phyloP scores from a whole-genome alignment of 2,329 filamentous ascomycete species.

The Neurospora sp. region DNA sequence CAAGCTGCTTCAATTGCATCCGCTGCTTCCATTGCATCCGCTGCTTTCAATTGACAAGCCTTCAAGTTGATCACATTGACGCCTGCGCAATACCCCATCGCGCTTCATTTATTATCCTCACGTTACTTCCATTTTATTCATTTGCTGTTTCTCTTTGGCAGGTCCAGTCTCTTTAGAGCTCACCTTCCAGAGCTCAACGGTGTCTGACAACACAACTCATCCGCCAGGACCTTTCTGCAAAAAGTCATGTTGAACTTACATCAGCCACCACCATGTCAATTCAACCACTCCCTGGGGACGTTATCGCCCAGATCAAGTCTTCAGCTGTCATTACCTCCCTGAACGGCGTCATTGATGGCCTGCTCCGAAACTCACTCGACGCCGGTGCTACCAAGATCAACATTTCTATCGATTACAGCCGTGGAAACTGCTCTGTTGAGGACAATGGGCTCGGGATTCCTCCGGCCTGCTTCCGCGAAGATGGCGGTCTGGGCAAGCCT shows the following conservation, averaged over 20 bases:
- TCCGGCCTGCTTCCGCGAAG: conserved; percentile 58
- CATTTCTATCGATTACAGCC: conserved; percentile 61
- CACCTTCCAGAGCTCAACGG: not conserved
- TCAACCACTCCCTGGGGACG: conserved; percentile 57
- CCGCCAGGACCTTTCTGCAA: not conserved
- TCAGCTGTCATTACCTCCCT: conserved; percentile 71
- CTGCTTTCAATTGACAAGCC: not conserved
- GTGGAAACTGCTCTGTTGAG: conserved; percentile 69
- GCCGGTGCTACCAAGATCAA: conserved; percentile 59
- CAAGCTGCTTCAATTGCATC: not conserved
- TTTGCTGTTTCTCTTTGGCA: not conserved
- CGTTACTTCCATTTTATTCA: not conserved
- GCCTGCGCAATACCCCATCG: not conserved
- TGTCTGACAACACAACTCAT: not conserved
- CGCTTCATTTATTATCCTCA: not conserved
- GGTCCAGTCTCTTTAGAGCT: not conserved
- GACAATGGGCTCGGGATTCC: conserved; percentile 77
- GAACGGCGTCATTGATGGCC: conserved; percentile 57
- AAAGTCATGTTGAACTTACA: conserved; percentile 10
- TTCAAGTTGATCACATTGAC: not conserved
- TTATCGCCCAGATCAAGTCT: conserved; percentile 71
- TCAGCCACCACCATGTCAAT: conserved; percentile 45
- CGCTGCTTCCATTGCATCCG: not conserved
- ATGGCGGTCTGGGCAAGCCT: conserved; percentile 61
- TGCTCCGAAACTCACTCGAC: conserved; percentile 80